Evolutionary conservation across 108 stramenopile genomes (phyloP), one percentile per base, ranked within the genome.

Genomic region (Phaeodactylum tricornutum): DNA sequence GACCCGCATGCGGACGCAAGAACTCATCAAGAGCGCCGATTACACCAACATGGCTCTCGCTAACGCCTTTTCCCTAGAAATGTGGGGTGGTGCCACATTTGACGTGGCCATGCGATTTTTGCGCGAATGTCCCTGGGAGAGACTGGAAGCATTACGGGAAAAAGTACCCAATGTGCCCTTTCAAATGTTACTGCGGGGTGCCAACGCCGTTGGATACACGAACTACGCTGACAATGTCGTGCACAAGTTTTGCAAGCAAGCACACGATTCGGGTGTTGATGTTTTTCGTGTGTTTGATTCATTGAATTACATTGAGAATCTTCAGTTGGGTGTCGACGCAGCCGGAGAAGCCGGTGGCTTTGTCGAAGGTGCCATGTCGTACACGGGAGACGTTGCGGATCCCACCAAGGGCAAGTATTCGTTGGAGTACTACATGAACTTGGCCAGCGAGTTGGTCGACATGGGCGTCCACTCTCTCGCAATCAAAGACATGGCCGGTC

Each of bases 271-370:
- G 29, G 96, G 96, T 21, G 88, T 97, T 71, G 96, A 97, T 63
- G 84, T 97, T 3, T 97, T 95, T 79, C 87, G 96, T 17, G 84
- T 97, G 26, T 97, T 97, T 55, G 96, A 97, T 62, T 92, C 87
- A 12, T 57, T 97, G 54, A 97, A 97, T 60, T 92, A 95, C 63
- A 53, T 96, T 22, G 87, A 93, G 62, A 97, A 96, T 66, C 69
- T 97, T 83, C 68, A 72, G 34, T 69, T 97, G 22, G 93, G 94
- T 35, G 89, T 97, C 20, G 94, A 97, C 56, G 94, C 96, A 17
- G 94, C 84, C 16, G 90, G 92, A 9, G 42, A 67, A 19, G 83
- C 94, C 30, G 93, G 93, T 22, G 94, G 94, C 12, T 81, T 97
- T 62, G 79, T 95, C 0, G 94, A 97, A 49, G 92, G 76, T 25